Base-by-base conservation (phyloP, 306 rosid genomes). In the Fagus sylvatica region DNA sequence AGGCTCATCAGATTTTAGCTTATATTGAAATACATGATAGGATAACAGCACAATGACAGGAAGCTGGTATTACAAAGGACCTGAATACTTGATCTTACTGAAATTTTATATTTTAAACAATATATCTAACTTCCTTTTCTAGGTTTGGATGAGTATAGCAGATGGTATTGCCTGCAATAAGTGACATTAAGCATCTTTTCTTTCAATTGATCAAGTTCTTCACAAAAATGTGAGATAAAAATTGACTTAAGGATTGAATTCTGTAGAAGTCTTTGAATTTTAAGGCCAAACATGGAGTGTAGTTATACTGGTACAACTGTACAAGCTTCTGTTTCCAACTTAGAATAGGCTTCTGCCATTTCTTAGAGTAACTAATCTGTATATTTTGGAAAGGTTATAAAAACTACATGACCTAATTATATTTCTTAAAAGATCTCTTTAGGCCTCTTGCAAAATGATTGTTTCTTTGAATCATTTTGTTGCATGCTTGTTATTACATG, bases 381-480 rank as follows among this genome's bases (percentile, higher is more conserved):
- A 22, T 56, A 22, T 19, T 56, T 56, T 8, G 62, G 33, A 5
- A 56, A 7, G 62, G 3, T 19, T 19, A 6, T 19, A 56, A 22
- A 7, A 22, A 22, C 15, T 57, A 57, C 30, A 57, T 22, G 64
- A 9, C 36, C 68, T 5, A 16, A 62, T 34, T 62, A 11, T 62
- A 15, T n/a, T n/a, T n/a, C 4, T 46, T 46, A 13, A 46, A 46
- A 10, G 51, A 46, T 46, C 51, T 9, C 51, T 46, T 46, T 10
- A 46, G 11, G 51, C 11, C 15, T 34, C 19, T 13, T 13, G 40
- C 19, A 34, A 34, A 55, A 33, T 34, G 42, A 62, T 5, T 10
- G 43, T 67, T 69, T 69, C 40, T 71, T 74, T 69, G 41, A n/a
- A 71, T 46, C 13, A 49, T 76, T 75, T 79, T 79, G 19, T 73